Evolutionary conservation across 805 yeast species (phyloP).

Genomic region (Candida lessepsii): DNA sequence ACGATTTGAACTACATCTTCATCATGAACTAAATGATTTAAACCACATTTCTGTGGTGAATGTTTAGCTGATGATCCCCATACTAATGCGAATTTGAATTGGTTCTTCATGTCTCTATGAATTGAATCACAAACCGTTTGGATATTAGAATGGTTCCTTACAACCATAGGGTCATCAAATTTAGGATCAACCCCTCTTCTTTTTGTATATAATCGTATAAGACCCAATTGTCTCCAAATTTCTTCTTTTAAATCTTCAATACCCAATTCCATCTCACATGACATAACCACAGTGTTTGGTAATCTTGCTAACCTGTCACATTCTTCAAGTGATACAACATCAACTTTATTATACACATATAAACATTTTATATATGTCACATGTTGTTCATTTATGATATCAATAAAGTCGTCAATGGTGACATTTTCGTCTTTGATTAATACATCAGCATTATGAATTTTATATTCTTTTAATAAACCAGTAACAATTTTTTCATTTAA

Average conservation of each 20-base stretch:
- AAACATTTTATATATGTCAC: constrained; percentile 87
- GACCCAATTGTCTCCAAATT: constrained; percentile 84
- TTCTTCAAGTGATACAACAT: constrained; percentile 92
- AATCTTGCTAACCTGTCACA: constrained; percentile 88
- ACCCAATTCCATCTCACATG: constrained; percentile 87
- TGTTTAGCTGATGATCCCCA: constrained; percentile 97
- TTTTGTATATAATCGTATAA: constrained; percentile 83
- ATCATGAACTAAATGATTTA: constrained; percentile 77
- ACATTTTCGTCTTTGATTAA: constrained; percentile 83
- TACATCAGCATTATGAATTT: constrained; percentile 91
- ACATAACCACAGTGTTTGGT: constrained; percentile 91
- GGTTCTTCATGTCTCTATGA: constrained; percentile 88
- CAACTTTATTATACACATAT: constrained; percentile 92
- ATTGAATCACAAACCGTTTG: constrained; percentile 89
- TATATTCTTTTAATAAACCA: constrained; percentile 78
- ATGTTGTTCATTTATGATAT: constrained; percentile 82
- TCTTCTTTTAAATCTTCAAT: constrained; percentile 85
- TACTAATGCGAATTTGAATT: constrained; percentile 90
- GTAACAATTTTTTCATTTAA: constrained; percentile 78
- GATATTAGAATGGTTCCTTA: constrained; percentile 72
- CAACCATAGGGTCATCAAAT: constrained; percentile 88
- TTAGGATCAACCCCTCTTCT: constrained; percentile 80
- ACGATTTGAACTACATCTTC: constrained; percentile 94
- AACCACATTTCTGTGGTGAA: constrained; percentile 95
- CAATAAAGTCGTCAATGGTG: constrained; percentile 90